Conservation (phyloP, 805 yeast species). For the Yamadazyma phyllophila region DNA sequence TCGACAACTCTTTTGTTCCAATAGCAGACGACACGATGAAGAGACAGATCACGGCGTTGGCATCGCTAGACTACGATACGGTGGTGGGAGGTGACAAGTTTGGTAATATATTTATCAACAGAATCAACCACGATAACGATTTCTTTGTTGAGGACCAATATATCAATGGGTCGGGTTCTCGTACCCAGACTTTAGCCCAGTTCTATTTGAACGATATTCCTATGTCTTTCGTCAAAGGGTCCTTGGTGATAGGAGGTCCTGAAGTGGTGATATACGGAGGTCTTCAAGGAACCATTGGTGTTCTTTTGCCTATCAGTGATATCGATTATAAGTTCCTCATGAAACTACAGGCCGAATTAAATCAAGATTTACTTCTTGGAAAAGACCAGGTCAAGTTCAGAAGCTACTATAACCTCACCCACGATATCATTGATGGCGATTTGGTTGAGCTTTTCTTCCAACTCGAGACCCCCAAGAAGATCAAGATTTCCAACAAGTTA, state of each 20-base stretch:
- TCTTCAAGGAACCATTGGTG: constrained; percentile 78
- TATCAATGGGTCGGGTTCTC: constrained; percentile 52
- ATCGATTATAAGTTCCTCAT: constrained; percentile 29
- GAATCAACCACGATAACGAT: constrained; percentile 44
- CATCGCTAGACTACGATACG: constrained; percentile 70
- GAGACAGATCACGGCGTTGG: constrained; percentile 62
- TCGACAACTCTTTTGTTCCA: constrained; percentile 55
- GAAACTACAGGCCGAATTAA: constrained; percentile 22
- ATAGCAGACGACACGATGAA: constrained; percentile 68
- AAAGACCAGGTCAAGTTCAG: constrained; percentile 68
- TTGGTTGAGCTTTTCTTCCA: constrained; percentile 58
- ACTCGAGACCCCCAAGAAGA: constrained; percentile 32
- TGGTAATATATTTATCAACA: constrained; percentile 71
- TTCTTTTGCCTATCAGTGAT: constrained; percentile 64
- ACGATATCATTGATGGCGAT: constrained; percentile 85
- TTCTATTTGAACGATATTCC: constrained; percentile 71
- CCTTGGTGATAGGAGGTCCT: constrained; percentile 56
- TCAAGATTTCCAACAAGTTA: constrained; percentile 38
- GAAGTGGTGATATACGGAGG: constrained; percentile 72
- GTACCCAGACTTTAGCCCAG: constrained; percentile 53
- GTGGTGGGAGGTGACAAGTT: constrained; percentile 83
- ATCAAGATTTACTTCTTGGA: constrained; percentile 44
- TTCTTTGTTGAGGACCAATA: constrained; percentile 12
- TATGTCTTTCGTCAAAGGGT: constrained; percentile 54
- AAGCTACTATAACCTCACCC: constrained; percentile 78